Percentiles rank a stretch among this genome's conserved stretches.
These are phyloP conservation scores for Karstenula rhodostoma DNA, from an alignment of 2,329 filamentous ascomycete species.

Conservation along the genomic window DNA sequence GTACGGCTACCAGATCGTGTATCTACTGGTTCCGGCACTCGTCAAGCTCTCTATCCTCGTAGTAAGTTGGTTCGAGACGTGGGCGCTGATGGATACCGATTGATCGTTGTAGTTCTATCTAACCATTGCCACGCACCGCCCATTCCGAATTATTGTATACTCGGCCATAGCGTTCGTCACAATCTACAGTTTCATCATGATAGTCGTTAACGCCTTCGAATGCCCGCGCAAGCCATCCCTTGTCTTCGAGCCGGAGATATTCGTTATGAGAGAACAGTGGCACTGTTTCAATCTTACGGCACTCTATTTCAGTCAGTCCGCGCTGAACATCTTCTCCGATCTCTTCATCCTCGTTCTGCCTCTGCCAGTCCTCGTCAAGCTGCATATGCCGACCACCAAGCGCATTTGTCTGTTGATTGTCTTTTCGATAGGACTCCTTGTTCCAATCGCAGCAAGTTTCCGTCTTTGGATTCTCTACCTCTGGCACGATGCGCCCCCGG, in stretches of 20 bases:
- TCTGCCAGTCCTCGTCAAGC: slow-evolving; percentile 31
- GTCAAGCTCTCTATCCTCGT: slow-evolving; percentile 38
- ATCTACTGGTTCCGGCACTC: slow-evolving; percentile 31
- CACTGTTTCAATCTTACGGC: slow-evolving; percentile 27
- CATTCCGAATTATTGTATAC: slow-evolving; percentile 30
- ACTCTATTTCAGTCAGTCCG: slow-evolving; percentile 31
- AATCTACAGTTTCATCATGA: slow-evolving; percentile 21
- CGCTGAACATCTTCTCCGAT: slow-evolving; percentile 36
- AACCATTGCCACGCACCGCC: slow-evolving; percentile 31
- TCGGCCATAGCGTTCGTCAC: slow-evolving; percentile 25
- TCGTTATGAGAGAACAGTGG: slow-evolving; percentile 16
- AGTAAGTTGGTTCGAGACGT: background rate
- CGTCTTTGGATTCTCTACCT: slow-evolving; percentile 30
- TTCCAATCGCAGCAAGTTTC: slow-evolving; percentile 31
- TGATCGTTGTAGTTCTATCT: slow-evolving; percentile 29
- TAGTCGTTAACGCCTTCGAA: slow-evolving; percentile 32
- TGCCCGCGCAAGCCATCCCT: slow-evolving; percentile 28
- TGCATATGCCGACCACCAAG: slow-evolving; percentile 34
- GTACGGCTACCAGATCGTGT: slow-evolving; percentile 39
- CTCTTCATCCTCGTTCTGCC: slow-evolving; percentile 32
- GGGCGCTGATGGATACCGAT: background rate
- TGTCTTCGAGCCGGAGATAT: slow-evolving; percentile 25
- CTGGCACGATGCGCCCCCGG: slow-evolving; percentile 23
- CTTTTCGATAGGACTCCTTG: slow-evolving; percentile 32
- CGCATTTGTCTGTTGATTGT: slow-evolving; percentile 31